Evolutionary conservation across 2,329 filamentous ascomycete genomes (phyloP).

Genomic region (Coniochaeta sp.): DNA sequence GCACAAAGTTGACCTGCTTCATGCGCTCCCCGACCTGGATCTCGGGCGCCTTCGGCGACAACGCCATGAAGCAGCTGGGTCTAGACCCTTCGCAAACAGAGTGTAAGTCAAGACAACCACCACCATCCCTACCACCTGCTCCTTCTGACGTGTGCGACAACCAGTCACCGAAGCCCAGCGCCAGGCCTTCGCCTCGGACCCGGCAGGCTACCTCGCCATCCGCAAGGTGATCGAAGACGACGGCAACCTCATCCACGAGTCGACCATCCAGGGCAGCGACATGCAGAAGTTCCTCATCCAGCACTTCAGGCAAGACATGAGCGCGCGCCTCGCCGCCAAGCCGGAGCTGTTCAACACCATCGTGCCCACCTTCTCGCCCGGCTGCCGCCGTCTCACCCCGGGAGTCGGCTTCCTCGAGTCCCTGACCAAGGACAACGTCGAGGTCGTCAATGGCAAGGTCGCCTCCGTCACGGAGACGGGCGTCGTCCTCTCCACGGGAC

Average conservation of each 20-base stretch:
- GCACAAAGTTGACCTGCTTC: constrained; percentile 13
- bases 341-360: constrained; percentile 20
- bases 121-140: no score
- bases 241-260: constrained; percentile 13
- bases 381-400: constrained; percentile 18
- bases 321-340: constrained; percentile 17
- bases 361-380: constrained; percentile 12
- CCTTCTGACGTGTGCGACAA: constrained; percentile 9
- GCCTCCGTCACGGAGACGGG: constrained; percentile 21
- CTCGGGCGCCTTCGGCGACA: constrained; percentile 14
- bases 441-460: constrained; percentile 22
- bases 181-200: no score
- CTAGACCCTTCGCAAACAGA: constrained; percentile 9
- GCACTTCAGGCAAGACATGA: constrained; percentile 17
- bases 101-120: no score
- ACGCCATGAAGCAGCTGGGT: constrained; percentile 16
- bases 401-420: constrained; percentile 18
- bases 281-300: constrained; percentile 10
- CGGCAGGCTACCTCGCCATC: constrained; percentile 14
- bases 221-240: constrained; percentile 16
- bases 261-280: constrained; percentile 8
- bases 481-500: constrained; percentile 17
- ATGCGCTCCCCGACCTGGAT: constrained; percentile 18
- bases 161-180: no score
- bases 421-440: constrained; percentile 18